A percentile compares a stretch with the other conserved stretches of the same genome.
Evolutionary conservation across 1,284 basidiomycete genomes (phyloP).

Genomic region (Cronartium quercuum): DNA sequence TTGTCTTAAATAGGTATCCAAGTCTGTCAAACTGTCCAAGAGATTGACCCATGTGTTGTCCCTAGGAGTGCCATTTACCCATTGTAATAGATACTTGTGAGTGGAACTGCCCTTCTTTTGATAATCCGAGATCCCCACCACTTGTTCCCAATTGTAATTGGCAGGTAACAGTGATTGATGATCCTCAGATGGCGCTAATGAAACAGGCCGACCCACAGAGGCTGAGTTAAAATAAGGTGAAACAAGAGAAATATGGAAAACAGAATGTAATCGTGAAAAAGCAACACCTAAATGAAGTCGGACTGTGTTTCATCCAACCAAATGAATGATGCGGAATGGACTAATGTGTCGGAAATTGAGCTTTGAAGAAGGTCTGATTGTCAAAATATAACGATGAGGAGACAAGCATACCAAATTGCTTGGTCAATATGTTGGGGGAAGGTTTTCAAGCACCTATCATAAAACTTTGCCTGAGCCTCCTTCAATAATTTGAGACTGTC

Average conservation of each 20-base stretch:
- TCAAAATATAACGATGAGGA: not conserved
- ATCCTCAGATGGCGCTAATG: too few relatives aligned
- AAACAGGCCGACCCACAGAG: too few relatives aligned
- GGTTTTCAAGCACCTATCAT: too few relatives aligned
- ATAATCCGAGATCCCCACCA: too few relatives aligned
- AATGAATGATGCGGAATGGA: not conserved
- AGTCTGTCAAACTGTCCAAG: not conserved
- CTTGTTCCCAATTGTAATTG: too few relatives aligned
- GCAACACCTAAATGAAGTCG: not conserved
- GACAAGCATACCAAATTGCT: not conserved
- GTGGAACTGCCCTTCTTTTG: too few relatives aligned
- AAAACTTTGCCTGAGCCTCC: too few relatives aligned
- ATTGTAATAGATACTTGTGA: slow-evolving; percentile 6
- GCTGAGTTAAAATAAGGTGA: not conserved
- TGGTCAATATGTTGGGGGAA: too few relatives aligned
- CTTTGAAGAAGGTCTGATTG: not conserved
- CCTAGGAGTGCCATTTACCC: not conserved
- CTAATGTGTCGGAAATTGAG: not conserved
- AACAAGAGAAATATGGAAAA: not conserved
- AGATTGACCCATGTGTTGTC: not conserved
- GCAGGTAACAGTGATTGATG: too few relatives aligned
- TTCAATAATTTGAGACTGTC: too few relatives aligned
- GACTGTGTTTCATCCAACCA: not conserved
- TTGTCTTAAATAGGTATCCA: too few relatives aligned
- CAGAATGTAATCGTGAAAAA: not conserved